Evolutionary conservation across 352 stramenopile species (phyloP).

Genomic region (Phytophthora meadii): DNA sequence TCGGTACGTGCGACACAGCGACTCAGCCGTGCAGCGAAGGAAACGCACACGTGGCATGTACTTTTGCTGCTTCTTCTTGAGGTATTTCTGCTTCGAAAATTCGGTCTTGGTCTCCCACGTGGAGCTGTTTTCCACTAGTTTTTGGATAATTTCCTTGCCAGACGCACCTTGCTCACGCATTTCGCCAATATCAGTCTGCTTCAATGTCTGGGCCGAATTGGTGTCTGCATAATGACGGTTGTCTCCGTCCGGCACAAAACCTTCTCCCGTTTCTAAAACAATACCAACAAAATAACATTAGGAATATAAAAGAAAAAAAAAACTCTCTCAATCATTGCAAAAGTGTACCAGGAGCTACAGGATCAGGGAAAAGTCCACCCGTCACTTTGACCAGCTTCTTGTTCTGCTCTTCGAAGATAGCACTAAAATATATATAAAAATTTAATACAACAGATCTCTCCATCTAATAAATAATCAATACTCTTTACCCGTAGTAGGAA

Average conservation of each 20-base stretch:
- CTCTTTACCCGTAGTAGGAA: slow-evolving; percentile 71
- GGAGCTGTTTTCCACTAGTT: slow-evolving; percentile 94
- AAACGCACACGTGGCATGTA: slow-evolving; percentile 90
- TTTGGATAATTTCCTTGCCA: slow-evolving; percentile 90
- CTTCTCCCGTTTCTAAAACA: slow-evolving; percentile 78
- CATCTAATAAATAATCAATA: background rate
- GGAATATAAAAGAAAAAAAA: background rate
- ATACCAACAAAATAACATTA: too few relatives aligned
- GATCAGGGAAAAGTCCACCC: slow-evolving; percentile 82
- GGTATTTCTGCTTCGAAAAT: slow-evolving; percentile 97
- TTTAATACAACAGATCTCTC: background rate
- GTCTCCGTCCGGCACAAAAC: slow-evolving; percentile 76
- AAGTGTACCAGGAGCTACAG: slow-evolving; percentile 67
- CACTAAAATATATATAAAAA: slow-evolving; percentile 30
- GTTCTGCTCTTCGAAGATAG: slow-evolving; percentile 88
- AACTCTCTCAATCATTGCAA: slow-evolving; percentile 1
- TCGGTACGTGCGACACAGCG: slow-evolving; percentile 90
- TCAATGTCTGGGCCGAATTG: slow-evolving; percentile 87
- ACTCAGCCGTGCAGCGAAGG: slow-evolving; percentile 88
- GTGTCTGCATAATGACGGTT: slow-evolving; percentile 88
- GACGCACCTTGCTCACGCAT: slow-evolving; percentile 75
- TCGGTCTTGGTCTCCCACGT: slow-evolving; percentile 96
- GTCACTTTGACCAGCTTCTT: slow-evolving; percentile 77
- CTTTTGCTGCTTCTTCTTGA: slow-evolving; percentile 96
- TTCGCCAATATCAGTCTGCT: slow-evolving; percentile 65